Evolutionary conservation across 1,139 yeast species (phyloP), one percentile per base, ranked within the genome.

Genomic region (Hanseniaspora gamundiae): DNA sequence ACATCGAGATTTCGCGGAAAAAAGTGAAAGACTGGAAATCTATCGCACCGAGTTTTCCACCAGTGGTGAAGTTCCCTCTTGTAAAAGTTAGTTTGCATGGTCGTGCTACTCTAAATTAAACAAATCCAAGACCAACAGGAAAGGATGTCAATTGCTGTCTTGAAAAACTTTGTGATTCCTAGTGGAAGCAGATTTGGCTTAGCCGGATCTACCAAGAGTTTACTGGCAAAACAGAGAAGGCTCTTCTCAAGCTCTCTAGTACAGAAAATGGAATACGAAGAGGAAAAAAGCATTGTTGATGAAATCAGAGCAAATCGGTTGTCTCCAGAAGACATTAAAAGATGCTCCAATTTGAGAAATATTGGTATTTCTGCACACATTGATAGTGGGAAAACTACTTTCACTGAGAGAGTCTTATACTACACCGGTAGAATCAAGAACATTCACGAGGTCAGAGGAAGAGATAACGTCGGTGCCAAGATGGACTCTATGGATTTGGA

Each of bases 401-500:
- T 88, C 64, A 91, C 98, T 16, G 99, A 91, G 67, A 82, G 99
- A 63, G 98, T 91, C 42, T 69, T 91, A 54, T 91, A 78, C 66
- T 93, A 93, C 63, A 91, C 99, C 9, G 98, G 98, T 48, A 76
- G 98, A 61, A 93, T 93, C 64, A 87, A 88, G 62, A 95, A 95
- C 24, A 93, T 91, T 57, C 99, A 91, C 61, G 99, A 91, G 65
- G 99, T 91, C 42, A 76, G 98, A 64, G 99, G 99, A 42, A 78
- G 94, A 58, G 99, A 91, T 64, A 80, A 88, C 53, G 97, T 91
- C 48, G 99, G 99, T 47, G 99, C 99, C 48, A 91, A 87, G 67
- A 91, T 91, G 94, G 99, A 91, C 60, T 87, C 88, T 51, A 86
- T 91, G 94, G 98, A 91, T 55, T 74, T 91, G 54, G 98, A 91